Evolutionary conservation across 106 monocot genomes (phyloP).

Genomic region (Gastrodia elata): DNA sequence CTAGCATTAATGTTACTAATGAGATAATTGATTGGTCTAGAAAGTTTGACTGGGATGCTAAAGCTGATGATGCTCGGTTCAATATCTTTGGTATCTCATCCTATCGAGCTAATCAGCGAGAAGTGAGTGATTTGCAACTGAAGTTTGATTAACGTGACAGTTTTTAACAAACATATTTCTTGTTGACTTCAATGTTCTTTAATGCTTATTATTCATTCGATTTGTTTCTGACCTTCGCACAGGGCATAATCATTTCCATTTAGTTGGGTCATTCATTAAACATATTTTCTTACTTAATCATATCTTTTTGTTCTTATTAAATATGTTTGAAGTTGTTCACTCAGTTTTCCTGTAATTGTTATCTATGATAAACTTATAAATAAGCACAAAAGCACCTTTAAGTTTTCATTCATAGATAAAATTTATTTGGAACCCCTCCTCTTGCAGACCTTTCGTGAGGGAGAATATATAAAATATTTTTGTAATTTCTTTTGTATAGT

Average conservation of each 20-base stretch:
- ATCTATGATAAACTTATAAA: neutral
- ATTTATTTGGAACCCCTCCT: neutral
- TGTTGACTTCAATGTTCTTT: neutral
- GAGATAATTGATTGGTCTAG: slow-evolving; percentile 65
- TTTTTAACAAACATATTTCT: neutral
- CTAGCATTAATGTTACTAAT: slow-evolving; percentile 12
- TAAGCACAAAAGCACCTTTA: neutral
- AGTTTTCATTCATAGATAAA: neutral
- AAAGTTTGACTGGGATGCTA: slow-evolving; percentile 81
- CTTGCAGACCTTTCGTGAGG: neutral
- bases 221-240: neutral
- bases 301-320: neutral
- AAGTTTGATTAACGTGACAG: neutral
- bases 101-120: slow-evolving; percentile 84
- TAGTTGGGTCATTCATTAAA: neutral
- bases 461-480: no score
- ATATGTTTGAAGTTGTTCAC: neutral
- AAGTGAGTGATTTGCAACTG: slow-evolving; percentile 38
- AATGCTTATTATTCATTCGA: neutral
- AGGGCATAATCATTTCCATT: neutral
- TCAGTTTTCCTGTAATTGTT: neutral
- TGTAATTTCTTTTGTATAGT: no score
- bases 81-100: slow-evolving; percentile 85
- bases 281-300: neutral
- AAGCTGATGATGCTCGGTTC: slow-evolving; percentile 64